Conservation (phyloP, 495 filamentous ascomycete species). For the Umbilicaria muhlenbergii region DNA sequence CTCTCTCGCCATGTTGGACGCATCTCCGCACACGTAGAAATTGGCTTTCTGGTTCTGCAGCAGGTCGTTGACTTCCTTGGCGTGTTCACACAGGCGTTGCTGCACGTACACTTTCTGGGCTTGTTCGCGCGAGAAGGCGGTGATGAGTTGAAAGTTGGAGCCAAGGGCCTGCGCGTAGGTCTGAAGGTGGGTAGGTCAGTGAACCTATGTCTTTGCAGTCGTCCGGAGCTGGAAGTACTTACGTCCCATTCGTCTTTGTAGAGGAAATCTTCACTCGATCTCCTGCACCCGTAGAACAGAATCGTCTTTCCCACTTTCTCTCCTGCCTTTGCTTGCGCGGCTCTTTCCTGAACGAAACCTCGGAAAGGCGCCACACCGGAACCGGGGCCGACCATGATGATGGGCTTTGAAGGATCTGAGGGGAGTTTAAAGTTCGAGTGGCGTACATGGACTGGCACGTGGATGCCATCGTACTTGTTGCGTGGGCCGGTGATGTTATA, state of each 20-base stretch:
- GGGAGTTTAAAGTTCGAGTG: conserved; percentile 99
- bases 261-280: conserved; percentile 70
- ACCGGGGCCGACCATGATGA: conserved; percentile 93
- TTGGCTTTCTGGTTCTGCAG: conserved; percentile 74
- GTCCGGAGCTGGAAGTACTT: conserved; percentile 20
- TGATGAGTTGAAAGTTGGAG: conserved; percentile 73
- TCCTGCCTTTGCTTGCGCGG: conserved; percentile 60
- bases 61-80: conserved; percentile 74
- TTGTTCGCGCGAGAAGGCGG: conserved; percentile 78
- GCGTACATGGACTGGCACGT: conserved; percentile 88
- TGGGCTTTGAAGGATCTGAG: conserved; percentile 80
- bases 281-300: conserved; percentile 91
- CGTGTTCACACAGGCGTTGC: conserved; percentile 71
- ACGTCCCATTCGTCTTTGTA: conserved; percentile 92
- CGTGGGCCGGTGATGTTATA: conserved; percentile 84
- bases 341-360: conserved; percentile 87
- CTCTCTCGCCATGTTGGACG: conserved; percentile 95
- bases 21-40: conserved; percentile 97
- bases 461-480: conserved; percentile 94
- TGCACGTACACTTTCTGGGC: conserved; percentile 93
- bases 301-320: conserved; percentile 79
- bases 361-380: conserved; percentile 96
- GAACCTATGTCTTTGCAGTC: background rate
- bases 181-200: conserved; percentile 28
- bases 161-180: conserved; percentile 68